phyloP scores from a whole-genome alignment of 345 rosid genomes.

The Citrus mangshanensis region DNA sequence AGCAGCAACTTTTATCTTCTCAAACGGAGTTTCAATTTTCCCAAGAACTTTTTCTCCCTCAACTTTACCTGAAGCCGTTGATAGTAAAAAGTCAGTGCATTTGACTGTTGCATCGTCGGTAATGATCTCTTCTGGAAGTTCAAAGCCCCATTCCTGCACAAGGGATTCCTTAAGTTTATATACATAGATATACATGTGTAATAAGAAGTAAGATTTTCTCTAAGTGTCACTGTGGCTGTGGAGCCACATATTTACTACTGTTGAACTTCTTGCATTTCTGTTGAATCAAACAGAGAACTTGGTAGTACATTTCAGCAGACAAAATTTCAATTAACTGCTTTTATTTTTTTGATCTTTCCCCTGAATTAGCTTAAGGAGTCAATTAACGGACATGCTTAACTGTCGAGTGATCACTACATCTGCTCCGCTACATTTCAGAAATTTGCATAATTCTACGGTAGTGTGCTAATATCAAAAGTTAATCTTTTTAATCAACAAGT shows the following conservation, averaged over 20 bases:
- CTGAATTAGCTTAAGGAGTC: neutral
- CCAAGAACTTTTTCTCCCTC: conserved; percentile 45
- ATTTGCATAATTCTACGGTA: neutral
- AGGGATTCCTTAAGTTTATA: conserved; percentile 11
- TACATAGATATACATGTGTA: neutral
- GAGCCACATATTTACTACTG: neutral
- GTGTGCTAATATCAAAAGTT: neutral
- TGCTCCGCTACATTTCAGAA: neutral
- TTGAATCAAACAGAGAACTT: neutral
- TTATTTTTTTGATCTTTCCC: neutral
- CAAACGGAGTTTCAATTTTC: conserved; percentile 56
- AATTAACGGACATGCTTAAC: neutral
- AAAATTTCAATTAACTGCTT: neutral
- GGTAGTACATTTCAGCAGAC: neutral
- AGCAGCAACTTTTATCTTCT: conserved; percentile 57
- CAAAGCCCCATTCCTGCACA: conserved; percentile 52
- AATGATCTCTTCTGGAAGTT: conserved; percentile 30
- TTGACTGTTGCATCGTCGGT: conserved; percentile 26
- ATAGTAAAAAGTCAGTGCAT: conserved; percentile 44
- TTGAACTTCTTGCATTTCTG: neutral
- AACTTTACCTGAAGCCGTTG: conserved; percentile 55
- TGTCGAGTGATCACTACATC: neutral
- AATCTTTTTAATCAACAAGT: neutral
- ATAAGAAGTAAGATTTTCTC: no score
- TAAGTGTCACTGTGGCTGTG: neutral